phyloP scores from a whole-genome alignment of 148 eudicot genomes.

The Silene conica region DNA sequence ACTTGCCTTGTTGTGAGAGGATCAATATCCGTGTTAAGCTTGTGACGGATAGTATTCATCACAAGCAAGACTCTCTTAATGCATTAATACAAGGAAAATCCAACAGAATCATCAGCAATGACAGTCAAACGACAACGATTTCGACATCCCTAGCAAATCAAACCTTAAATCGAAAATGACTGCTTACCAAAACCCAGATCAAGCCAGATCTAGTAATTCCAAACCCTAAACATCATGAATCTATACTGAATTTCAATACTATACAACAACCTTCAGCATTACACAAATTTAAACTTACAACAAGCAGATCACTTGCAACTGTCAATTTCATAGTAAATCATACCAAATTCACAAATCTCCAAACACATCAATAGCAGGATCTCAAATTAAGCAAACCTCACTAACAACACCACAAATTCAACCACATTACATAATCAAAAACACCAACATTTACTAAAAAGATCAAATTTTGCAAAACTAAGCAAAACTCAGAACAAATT shows the following conservation, averaged over 20 bases:
- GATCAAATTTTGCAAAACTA: too few relatives aligned
- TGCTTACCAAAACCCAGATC: background rate
- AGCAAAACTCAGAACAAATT: too few relatives aligned
- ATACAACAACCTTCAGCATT: background rate
- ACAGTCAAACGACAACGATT: background rate
- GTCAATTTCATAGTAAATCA: background rate
- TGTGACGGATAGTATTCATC: too few relatives aligned
- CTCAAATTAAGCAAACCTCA: background rate
- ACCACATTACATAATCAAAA: background rate
- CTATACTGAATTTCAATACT: background rate
- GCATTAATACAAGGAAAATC: background rate
- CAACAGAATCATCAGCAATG: background rate
- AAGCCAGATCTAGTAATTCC: constrained; percentile 20
- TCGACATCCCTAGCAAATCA: too few relatives aligned
- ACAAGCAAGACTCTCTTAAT: too few relatives aligned
- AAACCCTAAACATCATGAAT: background rate
- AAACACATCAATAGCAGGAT: background rate
- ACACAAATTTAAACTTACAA: background rate
- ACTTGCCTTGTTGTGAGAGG: too few relatives aligned
- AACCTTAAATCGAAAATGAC: background rate
- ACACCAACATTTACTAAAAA: background rate
- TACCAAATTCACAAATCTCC: background rate
- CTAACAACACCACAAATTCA: background rate
- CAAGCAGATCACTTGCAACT: background rate
- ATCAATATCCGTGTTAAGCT: too few relatives aligned